These are phyloP conservation scores for Umbellularia californica DNA, from an alignment of 164 flowering plant genomes.

Conservation along the genomic window DNA sequence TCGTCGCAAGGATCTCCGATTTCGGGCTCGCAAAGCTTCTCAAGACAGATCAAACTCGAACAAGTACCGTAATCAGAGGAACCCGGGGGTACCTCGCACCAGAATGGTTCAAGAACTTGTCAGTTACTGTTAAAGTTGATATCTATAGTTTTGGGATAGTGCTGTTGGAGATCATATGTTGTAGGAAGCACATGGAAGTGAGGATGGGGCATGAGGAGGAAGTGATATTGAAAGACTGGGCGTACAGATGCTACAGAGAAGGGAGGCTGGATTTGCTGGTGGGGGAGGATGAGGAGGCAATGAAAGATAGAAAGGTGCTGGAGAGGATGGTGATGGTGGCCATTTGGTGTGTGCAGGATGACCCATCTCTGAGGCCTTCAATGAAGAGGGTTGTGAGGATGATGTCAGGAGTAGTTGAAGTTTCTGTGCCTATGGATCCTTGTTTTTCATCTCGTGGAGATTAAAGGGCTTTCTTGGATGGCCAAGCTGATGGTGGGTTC, in stretches of 20 bases:
- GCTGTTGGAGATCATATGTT: constrained; percentile 26
- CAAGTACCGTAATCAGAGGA: constrained; percentile 17
- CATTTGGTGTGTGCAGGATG: constrained; percentile 47
- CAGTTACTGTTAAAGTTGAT: constrained; percentile 30
- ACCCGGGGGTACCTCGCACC: constrained; percentile 27
- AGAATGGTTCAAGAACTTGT: constrained; percentile 28
- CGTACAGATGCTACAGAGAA: constrained; percentile 19
- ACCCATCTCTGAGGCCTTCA: constrained; percentile 37
- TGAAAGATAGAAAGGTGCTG: constrained; percentile 12
- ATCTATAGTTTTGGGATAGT: constrained; percentile 30
- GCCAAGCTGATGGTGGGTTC: too few species aligned
- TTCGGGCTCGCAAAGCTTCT: constrained; percentile 27
- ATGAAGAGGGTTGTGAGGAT: constrained; percentile 35
- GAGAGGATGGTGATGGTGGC: constrained; percentile 37
- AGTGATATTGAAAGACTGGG: constrained; percentile 22
- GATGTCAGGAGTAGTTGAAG: constrained; percentile 37
- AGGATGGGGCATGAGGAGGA: background rate
- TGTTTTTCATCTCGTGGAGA: background rate
- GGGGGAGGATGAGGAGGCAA: constrained; percentile 14
- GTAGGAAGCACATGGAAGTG: constrained; percentile 14
- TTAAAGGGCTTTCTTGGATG: too few species aligned
- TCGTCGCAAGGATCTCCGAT: constrained; percentile 12
- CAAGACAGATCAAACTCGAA: constrained; percentile 21
- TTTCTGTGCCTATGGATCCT: constrained; percentile 25
- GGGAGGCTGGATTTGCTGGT: constrained; percentile 11